Conservation (phyloP, 768 basidiomycete genomes). For the Trichaptum fuscoviolaceum region DNA sequence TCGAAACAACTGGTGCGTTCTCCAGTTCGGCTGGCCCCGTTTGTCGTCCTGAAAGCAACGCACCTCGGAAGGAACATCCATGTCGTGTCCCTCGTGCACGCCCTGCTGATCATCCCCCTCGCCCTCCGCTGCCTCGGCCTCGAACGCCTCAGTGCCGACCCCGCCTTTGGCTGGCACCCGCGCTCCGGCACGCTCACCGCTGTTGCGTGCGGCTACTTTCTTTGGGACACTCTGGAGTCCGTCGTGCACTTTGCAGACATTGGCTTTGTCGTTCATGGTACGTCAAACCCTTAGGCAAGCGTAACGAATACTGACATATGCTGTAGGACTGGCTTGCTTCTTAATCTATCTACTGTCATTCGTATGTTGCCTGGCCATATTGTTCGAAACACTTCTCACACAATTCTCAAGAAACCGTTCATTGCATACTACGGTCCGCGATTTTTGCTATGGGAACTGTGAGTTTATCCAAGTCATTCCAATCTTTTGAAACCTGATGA, state of each 20-base stretch:
- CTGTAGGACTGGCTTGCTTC: slow-evolving; percentile 54
- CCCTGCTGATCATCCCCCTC: slow-evolving; percentile 59
- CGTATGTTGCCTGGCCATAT: slow-evolving; percentile 37
- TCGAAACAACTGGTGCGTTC: slow-evolving; percentile 56
- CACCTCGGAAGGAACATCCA: slow-evolving; percentile 34
- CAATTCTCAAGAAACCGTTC: slow-evolving; percentile 46
- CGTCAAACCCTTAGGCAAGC: slow-evolving; percentile 12
- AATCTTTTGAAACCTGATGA: slow-evolving; percentile 2
- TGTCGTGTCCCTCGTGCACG: slow-evolving; percentile 69
- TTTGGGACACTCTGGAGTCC: slow-evolving; percentile 80
- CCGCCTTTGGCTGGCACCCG: slow-evolving; percentile 72
- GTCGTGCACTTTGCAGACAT: slow-evolving; percentile 60
- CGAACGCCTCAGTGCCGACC: slow-evolving; percentile 48
- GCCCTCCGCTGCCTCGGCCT: slow-evolving; percentile 49
- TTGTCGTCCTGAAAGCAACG: neutral
- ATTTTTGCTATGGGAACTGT: slow-evolving; percentile 82
- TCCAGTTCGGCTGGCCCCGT: neutral
- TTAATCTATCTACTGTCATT: slow-evolving; percentile 63
- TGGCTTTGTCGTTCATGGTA: slow-evolving; percentile 77
- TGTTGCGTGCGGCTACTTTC: slow-evolving; percentile 75
- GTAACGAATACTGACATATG: slow-evolving; percentile 3
- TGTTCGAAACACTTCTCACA: slow-evolving; percentile 17
- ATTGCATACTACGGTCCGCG: slow-evolving; percentile 72
- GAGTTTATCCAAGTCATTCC: slow-evolving; percentile 20
- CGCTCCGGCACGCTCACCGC: slow-evolving; percentile 53